phyloP scores from a whole-genome alignment of 192 early-diverging fungal genomes.

The Entomortierella beljakovae region DNA sequence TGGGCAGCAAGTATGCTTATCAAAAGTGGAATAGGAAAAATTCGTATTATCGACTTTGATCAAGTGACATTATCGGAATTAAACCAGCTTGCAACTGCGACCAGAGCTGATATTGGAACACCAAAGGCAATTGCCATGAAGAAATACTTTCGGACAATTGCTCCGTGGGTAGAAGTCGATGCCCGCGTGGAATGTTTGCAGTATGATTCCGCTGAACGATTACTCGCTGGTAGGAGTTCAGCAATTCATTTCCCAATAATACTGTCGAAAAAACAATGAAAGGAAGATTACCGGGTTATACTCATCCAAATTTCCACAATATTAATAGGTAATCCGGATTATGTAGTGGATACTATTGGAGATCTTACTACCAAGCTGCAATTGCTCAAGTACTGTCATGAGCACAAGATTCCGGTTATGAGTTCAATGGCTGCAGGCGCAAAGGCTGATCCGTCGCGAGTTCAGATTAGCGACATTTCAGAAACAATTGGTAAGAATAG shows the following conservation, averaged over 20 bases:
- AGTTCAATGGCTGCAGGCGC: constrained; percentile 97
- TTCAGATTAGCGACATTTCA: constrained; percentile 96
- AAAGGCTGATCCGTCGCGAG: constrained; percentile 93
- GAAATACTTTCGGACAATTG: constrained; percentile 79
- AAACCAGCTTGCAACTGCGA: constrained; percentile 94
- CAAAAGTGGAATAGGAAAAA: constrained; percentile 85
- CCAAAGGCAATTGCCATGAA: constrained; percentile 85
- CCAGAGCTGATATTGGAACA: constrained; percentile 83
- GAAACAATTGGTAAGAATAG: constrained; percentile 78
- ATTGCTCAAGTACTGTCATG: constrained; percentile 87
- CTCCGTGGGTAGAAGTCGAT: constrained; percentile 85
- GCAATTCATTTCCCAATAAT: not conserved
- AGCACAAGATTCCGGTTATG: constrained; percentile 80
- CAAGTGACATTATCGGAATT: constrained; percentile 90
- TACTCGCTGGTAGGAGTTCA: constrained; percentile 70
- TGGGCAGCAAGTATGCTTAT: constrained; percentile 93
- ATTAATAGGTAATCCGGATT: constrained; percentile 67
- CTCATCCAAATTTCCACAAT: not conserved
- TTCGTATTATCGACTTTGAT: constrained; percentile 97
- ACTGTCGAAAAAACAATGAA: too few relatives aligned
- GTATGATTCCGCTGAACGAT: constrained; percentile 69
- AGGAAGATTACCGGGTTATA: too few relatives aligned
- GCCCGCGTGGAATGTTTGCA: constrained; percentile 80
- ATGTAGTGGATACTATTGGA: constrained; percentile 92
- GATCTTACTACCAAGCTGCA: constrained; percentile 93